A percentile compares a stretch with the other conserved stretches of the same genome.
phyloP scores from a whole-genome alignment of 148 eudicot genomes.

The Limonium bicolor region DNA sequence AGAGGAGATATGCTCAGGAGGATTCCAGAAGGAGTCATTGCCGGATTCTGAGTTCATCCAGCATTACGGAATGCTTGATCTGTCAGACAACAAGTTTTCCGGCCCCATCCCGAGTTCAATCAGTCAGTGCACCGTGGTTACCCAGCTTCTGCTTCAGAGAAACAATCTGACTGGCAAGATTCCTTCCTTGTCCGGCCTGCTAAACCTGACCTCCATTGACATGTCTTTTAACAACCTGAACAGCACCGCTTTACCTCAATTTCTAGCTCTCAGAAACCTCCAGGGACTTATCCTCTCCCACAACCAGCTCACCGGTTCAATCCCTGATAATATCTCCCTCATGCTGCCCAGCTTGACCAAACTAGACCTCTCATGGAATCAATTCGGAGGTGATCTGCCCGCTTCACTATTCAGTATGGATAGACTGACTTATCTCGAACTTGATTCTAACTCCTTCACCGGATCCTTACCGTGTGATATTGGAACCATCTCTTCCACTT shows the following conservation, averaged over 20 bases:
- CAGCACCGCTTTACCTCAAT: constrained; percentile 31
- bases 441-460: constrained; percentile 53
- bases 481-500: constrained; percentile 22
- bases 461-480: constrained; percentile 37
- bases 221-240: constrained; percentile 55
- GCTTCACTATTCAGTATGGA: constrained; percentile 35
- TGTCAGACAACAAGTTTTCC: constrained; percentile 52
- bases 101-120: constrained; percentile 73
- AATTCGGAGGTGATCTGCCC: constrained; percentile 42
- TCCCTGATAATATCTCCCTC: constrained; percentile 37
- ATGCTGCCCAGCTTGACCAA: constrained; percentile 46
- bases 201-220: constrained; percentile 48
- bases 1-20: constrained; percentile 72
- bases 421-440: constrained; percentile 47
- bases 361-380: constrained; percentile 62
- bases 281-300: constrained; percentile 86
- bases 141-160: constrained; percentile 39
- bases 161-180: constrained; percentile 66
- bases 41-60: constrained; percentile 81
- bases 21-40: constrained; percentile 56
- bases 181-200: constrained; percentile 40
- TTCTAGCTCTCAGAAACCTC: constrained; percentile 39
- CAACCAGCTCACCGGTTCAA: constrained; percentile 44
- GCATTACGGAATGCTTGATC: constrained; percentile 93
- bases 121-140: constrained; percentile 35